Evolutionary conservation across 2,329 filamentous ascomycete genomes (phyloP).

Genomic region (Sporothrix humicola): DNA sequence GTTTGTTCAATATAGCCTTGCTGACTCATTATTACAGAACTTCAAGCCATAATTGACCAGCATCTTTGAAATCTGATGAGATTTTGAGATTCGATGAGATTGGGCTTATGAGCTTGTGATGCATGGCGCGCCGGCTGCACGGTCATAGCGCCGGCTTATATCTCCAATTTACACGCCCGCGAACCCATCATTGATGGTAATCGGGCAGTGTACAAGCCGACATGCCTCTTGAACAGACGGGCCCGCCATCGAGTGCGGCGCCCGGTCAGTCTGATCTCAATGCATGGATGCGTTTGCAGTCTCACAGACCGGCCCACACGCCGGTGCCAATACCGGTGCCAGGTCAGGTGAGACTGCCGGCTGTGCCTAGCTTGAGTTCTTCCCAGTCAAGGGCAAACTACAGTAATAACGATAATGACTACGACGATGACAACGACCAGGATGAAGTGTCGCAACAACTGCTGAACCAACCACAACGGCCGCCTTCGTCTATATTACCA

Average conservation of each 20-base stretch:
- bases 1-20: neutral
- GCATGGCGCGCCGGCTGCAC: neutral
- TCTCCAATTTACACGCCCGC: no score
- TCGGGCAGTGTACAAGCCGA: neutral
- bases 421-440: neutral
- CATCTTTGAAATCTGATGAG: neutral
- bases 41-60: neutral
- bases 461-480: neutral
- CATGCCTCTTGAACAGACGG: slow-evolving; percentile 25
- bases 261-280: neutral
- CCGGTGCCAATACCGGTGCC: neutral
- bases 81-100: neutral
- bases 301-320: neutral
- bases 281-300: neutral
- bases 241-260: neutral
- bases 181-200: no score
- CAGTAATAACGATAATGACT: neutral
- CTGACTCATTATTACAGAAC: neutral
- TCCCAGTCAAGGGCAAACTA: neutral
- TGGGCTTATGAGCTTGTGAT: slow-evolving; percentile 1
- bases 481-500: neutral
- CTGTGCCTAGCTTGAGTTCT: neutral
- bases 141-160: neutral
- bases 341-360: no score
- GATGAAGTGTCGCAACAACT: slow-evolving; percentile 19